A percentile compares a stretch with the other conserved stretches of the same genome.
phyloP scores from a whole-genome alignment of 1,284 basidiomycete species.

The Puccinia polysora region DNA sequence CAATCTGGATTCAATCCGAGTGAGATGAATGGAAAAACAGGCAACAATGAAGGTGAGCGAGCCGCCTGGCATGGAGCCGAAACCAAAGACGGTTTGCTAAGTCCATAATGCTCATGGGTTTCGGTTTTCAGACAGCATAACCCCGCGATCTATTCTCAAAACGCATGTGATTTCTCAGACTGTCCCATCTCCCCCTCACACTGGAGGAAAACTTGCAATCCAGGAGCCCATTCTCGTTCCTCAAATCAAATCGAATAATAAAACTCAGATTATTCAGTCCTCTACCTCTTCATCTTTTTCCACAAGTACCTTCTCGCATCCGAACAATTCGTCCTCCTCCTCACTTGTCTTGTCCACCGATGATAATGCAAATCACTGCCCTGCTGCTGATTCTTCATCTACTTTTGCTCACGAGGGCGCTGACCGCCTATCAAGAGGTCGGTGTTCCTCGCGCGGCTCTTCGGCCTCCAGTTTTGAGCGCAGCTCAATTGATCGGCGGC shows the following conservation, averaged over 20 bases:
- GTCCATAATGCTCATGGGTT: slow-evolving; percentile 32
- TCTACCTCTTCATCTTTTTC: slow-evolving; percentile 40
- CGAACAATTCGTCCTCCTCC: slow-evolving; percentile 28
- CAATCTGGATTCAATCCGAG: slow-evolving; percentile 26
- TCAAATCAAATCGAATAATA: slow-evolving; percentile 36
- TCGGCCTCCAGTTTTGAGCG: slow-evolving; percentile 43
- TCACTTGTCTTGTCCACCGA: slow-evolving; percentile 3
- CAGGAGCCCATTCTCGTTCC: slow-evolving; percentile 40
- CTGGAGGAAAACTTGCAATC: slow-evolving; percentile 3
- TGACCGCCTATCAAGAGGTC: slow-evolving; percentile 30
- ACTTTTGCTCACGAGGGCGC: slow-evolving; percentile 2
- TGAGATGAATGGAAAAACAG: slow-evolving; percentile 5
- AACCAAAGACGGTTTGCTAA: slow-evolving; percentile 17
- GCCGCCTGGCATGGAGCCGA: slow-evolving; percentile 27
- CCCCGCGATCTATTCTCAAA: slow-evolving; percentile 25
- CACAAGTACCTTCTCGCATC: slow-evolving; percentile 36
- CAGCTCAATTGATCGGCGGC: slow-evolving; percentile 24
- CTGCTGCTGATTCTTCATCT: background rate
- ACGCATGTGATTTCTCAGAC: slow-evolving; percentile 5
- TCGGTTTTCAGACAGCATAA: slow-evolving; percentile 28
- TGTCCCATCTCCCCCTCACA: background rate
- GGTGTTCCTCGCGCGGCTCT: slow-evolving; percentile 42
- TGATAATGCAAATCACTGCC: background rate
- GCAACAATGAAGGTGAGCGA: slow-evolving; percentile 40
- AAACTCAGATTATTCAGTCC: slow-evolving; percentile 1